Percentiles rank a stretch among this genome's conserved stretches.
phyloP scores from a whole-genome alignment of 768 basidiomycete genomes.

The Boletus fagicola region DNA sequence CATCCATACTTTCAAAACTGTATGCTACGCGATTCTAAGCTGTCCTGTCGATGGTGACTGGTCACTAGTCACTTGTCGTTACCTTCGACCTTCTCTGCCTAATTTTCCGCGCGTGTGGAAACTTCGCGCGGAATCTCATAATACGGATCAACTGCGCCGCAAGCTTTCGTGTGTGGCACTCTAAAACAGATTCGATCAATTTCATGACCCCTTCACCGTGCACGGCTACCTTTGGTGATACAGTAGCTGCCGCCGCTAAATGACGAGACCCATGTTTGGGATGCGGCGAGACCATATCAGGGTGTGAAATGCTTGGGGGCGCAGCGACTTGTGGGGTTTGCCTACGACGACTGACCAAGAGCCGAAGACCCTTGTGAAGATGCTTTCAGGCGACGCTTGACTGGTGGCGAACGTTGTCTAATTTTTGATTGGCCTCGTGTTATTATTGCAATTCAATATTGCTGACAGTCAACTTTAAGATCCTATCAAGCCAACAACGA shows the following conservation, averaged over 20 bases:
- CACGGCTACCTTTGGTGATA: conserved; percentile 15
- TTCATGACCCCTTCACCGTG: conserved; percentile 10
- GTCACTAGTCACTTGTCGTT: background rate
- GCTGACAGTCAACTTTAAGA: conserved; percentile 15
- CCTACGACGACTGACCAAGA: conserved; percentile 5
- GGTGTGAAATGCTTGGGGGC: conserved; percentile 11
- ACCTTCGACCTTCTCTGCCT: conserved; percentile 1
- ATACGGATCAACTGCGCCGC: conserved; percentile 15
- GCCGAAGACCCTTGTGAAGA: conserved; percentile 16
- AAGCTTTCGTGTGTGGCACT: conserved; percentile 7
- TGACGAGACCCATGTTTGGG: background rate
- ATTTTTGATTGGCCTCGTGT: conserved; percentile 24
- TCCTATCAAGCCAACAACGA: conserved; percentile 14
- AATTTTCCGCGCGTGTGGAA: conserved; percentile 1
- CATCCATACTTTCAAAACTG: background rate
- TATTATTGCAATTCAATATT: conserved; percentile 7
- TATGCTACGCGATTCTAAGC: conserved; percentile 9
- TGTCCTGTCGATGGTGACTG: conserved; percentile 6
- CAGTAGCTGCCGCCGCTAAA: background rate
- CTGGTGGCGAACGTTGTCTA: conserved; percentile 18
- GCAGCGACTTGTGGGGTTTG: conserved; percentile 13
- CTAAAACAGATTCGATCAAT: conserved; percentile 8
- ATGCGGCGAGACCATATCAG: conserved; percentile 3
- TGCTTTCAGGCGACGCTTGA: conserved; percentile 18
- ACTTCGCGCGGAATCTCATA: conserved; percentile 2